These are phyloP conservation scores for Dissophora ornata DNA, from an alignment of 192 early-diverging fungal genomes.

Conservation along the genomic window DNA sequence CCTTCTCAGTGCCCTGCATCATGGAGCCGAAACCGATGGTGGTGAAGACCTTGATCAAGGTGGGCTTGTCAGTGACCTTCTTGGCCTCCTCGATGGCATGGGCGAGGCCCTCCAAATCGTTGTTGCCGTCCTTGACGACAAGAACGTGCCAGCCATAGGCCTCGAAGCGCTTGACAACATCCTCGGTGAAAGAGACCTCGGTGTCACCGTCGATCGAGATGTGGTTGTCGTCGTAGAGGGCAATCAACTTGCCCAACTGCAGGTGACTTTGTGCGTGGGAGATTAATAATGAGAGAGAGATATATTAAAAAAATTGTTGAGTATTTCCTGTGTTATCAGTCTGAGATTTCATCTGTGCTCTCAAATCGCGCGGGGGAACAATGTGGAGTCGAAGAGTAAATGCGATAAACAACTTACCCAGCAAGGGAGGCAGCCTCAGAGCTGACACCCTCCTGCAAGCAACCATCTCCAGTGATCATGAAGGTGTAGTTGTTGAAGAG, in stretches of 20 bases:
- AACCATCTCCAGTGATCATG: conserved; percentile 93
- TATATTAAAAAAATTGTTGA: conserved; percentile 8
- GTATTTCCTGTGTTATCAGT: too few relatives aligned
- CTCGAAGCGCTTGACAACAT: conserved; percentile 89
- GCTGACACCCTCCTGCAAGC: conserved; percentile 97
- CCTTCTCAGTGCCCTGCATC: conserved; percentile 89
- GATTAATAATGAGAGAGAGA: conserved; percentile 8
- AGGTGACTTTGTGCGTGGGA: too few relatives aligned
- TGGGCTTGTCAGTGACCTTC: conserved; percentile 88
- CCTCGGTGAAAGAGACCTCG: conserved; percentile 92
- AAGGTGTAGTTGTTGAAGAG: conserved; percentile 92
- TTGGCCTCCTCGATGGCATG: conserved; percentile 86
- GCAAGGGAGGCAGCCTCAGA: conserved; percentile 94
- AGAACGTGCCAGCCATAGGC: conserved; percentile 96
- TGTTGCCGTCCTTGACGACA: conserved; percentile 84
- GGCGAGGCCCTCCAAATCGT: conserved; percentile 77
- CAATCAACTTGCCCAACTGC: conserved; percentile 94
- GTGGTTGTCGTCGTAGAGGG: conserved; percentile 97
- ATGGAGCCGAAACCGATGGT: conserved; percentile 95
- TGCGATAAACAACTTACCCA: conserved; percentile 64
- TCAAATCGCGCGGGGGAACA: neutral
- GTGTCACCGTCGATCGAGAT: conserved; percentile 95
- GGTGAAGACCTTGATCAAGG: conserved; percentile 90
- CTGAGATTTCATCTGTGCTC: neutral
- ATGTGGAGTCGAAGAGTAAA: neutral